Base-by-base conservation (phyloP, 306 rosid species). In the Echinosophora koreensis region DNA sequence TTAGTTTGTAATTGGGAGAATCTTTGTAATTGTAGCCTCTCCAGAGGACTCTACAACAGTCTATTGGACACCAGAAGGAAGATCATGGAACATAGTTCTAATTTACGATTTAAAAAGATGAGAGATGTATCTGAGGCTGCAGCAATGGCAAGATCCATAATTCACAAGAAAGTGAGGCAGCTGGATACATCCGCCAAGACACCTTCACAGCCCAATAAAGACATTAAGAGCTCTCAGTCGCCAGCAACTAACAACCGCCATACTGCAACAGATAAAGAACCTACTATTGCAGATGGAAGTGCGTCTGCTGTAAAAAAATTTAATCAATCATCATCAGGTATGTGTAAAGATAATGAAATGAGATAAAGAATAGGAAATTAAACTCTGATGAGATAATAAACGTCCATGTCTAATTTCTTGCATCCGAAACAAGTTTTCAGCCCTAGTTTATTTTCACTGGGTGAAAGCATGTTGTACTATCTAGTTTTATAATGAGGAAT, bases 131-230 rank as follows among this genome's bases (percentile, higher is more conserved):
- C 94, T 2, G 89, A 87, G 76, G 90, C 88, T 81, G 97, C 96
- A 46, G 83, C 90, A 55, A 85, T 65, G 86, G 88, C 97, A 71
- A 92, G 97, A 52, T 95, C 97, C 74, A 71, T 69, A 66, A 66
- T 95, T 86, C 96, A 92, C 87, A 87, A 84, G 82, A 95, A 84
- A 73, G 91, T 78, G 34, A 80, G 92, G 85, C 81, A 86, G 76
- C 76, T 62, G 13, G 92, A 85, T 60, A 84, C 83, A 60, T 90
- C 92, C 54, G 51, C 87, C 56, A 81, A 78, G 61, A 87, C 80
- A 69, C 55, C 79, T 58, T 72, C 71, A 56, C 86, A 85, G 73
- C 77, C 77, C 82, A 69, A 47, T n/a, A 68, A 85, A 83, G 50
- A 70, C 54, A 63, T 9, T 68, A 70, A 81, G 60, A 81, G 76